Base-by-base conservation (phyloP, 1,284 basidiomycete species). In the Trichosporon faecale region DNA sequence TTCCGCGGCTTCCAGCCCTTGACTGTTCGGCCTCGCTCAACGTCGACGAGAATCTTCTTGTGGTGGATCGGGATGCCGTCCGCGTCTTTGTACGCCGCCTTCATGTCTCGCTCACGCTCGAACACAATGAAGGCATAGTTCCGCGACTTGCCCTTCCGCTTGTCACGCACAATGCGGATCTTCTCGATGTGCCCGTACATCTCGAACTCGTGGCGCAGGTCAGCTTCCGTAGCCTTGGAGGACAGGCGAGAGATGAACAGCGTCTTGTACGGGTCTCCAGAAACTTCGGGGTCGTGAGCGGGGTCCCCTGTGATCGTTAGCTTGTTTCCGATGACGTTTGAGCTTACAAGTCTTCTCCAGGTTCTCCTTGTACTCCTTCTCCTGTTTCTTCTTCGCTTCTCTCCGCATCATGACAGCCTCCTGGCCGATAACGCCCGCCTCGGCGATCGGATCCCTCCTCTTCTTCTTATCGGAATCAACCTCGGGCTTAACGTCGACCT, bases 31-130 rank as follows among this genome's bases (percentile, higher is more conserved):
- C 97, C 97, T 60, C 97, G 90, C 84, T 99, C 97, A 67, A 99
- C 96, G 80, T 99, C 97, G 66, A 99, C 96, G 55, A 98, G 87
- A 72, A 98, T 94, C 73, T 92, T 88, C 80, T 97, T 95, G 77
- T 94, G 94, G 87, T 94, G 91, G 76, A 99, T 94, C 73, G 94
- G 92, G 64, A 99, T 88, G 16, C 95, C 94, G 78, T 99, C 96
- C n/a, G 95, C 97, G 81, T 99, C 96, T 85, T 98, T 99, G 88
- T 98, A 99, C 11, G 96, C 97, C 72, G 95, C 96, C 89, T 98
- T 98, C 97, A 99, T 99, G 82, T 99, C 97, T 72, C 95, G 89
- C 85, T 99, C 97, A 29, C 95, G 89, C 82, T 99, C 97, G 78
- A 94, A 99, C 7, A 98, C 94, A 72, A 99, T 88, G 84, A 99